These are phyloP conservation scores for Penicillium arizonense DNA, from an alignment of 495 filamentous ascomycete genomes.

Conservation along the genomic window DNA sequence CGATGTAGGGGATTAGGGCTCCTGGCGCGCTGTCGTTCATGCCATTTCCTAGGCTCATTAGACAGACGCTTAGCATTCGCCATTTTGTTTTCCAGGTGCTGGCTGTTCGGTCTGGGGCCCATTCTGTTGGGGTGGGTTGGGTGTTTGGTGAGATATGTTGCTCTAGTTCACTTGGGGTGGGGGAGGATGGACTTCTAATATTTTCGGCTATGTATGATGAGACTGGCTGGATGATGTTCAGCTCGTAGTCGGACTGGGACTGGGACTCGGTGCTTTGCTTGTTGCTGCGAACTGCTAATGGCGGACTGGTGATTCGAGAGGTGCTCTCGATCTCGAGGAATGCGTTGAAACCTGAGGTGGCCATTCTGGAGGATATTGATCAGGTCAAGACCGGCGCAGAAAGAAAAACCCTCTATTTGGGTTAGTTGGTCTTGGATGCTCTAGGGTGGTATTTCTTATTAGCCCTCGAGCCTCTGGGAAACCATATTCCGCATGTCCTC, in stretches of 20 bases:
- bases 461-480: neutral
- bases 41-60: conserved; percentile 54
- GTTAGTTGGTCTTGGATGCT: no score
- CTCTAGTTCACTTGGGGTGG: conserved; percentile 51
- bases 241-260: conserved; percentile 27
- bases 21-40: conserved; percentile 66
- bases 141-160: conserved; percentile 38
- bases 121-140: conserved; percentile 53
- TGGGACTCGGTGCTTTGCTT: conserved; percentile 21
- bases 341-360: conserved; percentile 24
- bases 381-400: neutral
- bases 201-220: conserved; percentile 5
- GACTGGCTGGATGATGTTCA: conserved; percentile 32
- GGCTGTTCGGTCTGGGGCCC: conserved; percentile 34
- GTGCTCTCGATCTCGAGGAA: conserved; percentile 37
- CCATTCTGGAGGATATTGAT: conserved; percentile 18
- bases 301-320: conserved; percentile 27
- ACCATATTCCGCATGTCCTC: neutral
- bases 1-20: conserved; percentile 74
- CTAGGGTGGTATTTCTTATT: no score
- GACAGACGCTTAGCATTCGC: conserved; percentile 32
- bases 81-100: conserved; percentile 54
- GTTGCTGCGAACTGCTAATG: conserved; percentile 31
- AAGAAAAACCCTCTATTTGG: no score
- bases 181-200: neutral